Evolutionary conservation across 2,329 filamentous ascomycete species (phyloP), one percentile per base, ranked within the genome.

Genomic region (Sarocladium strictum): DNA sequence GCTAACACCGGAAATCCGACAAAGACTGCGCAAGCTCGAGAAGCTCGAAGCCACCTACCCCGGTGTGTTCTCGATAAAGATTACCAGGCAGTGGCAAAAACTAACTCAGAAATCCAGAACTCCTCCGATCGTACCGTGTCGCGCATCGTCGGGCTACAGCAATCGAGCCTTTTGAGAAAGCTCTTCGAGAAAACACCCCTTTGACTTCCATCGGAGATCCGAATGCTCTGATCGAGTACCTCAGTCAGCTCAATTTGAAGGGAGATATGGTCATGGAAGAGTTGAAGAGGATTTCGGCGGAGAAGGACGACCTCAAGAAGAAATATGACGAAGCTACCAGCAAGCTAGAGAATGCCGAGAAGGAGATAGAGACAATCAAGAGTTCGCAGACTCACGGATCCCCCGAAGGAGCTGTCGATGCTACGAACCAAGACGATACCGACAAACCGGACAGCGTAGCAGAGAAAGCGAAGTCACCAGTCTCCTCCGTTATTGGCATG

Each of bases 211-310:
- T 99, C 62, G 80, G 78, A 61, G 94, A 99, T 57, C 90, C 93
- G 0, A 82, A 84, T 53, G 87, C 91, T 2, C 77, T 99, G 32
- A 81, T 91, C 6, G 93, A 97, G 69, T 99, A 97, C 64, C 77
- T 99, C 26, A 90, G 87, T 61, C 90, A 97, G 69, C 72, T 96
- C 38, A 93, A 86, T 58, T 70, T 92, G 53, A 93, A 95, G 65
- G 86, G 86, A 40, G 90, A 96, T 63, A 95, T 99, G 89, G 85
- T 96, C 2, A 86, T 95, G 81, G 88, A 96, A 45, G 94, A 99
- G 70, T 76, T 97, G 55, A 97, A 95, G 72, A 80, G 90, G 12
- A 84, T 97, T 0, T 87, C 90, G 0, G 80, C 81, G 3, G 92
- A 97, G 65, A 86, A 88, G 56, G 90, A 96, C 57, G 82, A 84